Evolutionary conservation across 169 alveolate species (phyloP).

Genomic region (Eimeria sp.): DNA sequence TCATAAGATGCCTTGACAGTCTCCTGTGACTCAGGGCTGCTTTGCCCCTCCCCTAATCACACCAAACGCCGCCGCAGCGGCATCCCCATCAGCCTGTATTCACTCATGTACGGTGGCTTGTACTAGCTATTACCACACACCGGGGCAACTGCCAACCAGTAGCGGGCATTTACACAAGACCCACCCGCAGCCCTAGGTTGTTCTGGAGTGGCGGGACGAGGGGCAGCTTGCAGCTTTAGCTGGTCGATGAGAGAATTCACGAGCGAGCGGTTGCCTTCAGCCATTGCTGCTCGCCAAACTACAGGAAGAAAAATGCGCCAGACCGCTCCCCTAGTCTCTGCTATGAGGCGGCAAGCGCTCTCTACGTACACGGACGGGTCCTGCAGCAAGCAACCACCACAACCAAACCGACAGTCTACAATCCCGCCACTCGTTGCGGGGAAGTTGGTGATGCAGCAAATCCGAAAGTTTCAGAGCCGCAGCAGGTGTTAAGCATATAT

Average conservation of each 20-base stretch:
- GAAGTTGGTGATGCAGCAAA: not conserved
- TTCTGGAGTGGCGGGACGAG: constrained; percentile 29
- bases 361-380: constrained; percentile 65
- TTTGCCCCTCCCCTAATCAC: constrained; percentile 20
- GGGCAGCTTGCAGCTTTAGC: constrained; percentile 63
- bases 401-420: not conserved
- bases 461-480: not conserved
- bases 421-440: not conserved
- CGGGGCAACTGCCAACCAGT: not conserved
- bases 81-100: not conserved
- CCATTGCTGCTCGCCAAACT: constrained; percentile 81
- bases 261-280: constrained; percentile 77
- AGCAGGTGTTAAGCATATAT: not conserved
- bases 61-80: not conserved
- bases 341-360: constrained; percentile 76
- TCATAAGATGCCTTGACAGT: constrained; percentile 29
- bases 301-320: constrained; percentile 76
- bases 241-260: constrained; percentile 69
- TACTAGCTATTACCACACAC: not conserved
- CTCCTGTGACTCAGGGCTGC: constrained; percentile 12
- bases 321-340: constrained; percentile 65
- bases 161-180: not conserved
- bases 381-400: constrained; percentile 24
- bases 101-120: not conserved
- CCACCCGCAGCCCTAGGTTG: constrained; percentile 9